Conservation (phyloP, 192 early-diverging fungal genomes). For the Pilaira anomala region DNA sequence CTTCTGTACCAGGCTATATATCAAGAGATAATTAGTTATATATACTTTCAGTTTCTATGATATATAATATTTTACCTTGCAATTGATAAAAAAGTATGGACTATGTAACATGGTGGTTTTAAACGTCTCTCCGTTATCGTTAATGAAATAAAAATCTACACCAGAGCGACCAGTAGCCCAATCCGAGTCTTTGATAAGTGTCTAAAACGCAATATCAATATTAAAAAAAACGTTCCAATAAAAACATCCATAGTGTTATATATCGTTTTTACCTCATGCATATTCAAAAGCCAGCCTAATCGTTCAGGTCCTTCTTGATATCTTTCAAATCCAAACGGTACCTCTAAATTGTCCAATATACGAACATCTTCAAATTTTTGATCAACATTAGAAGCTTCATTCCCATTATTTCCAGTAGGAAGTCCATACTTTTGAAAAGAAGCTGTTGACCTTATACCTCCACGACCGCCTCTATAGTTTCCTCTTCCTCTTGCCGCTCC, state of each 20-base stretch:
- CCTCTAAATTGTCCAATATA: conserved; percentile 50
- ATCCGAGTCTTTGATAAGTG: conserved; percentile 62
- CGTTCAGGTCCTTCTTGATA: conserved; percentile 70
- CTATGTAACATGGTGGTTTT: conserved; percentile 81
- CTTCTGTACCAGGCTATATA: conserved; percentile 61
- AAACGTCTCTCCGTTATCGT: conserved; percentile 85
- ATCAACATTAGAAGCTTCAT: conserved; percentile 30
- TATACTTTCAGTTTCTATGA: no score
- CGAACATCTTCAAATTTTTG: conserved; percentile 40
- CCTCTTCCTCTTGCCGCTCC: neutral
- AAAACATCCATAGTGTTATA: conserved; percentile 10
- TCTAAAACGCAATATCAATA: conserved; percentile 45
- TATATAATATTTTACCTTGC: conserved; percentile 53
- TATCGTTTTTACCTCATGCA: conserved; percentile 65
- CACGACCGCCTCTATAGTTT: neutral
- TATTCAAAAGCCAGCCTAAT: conserved; percentile 95
- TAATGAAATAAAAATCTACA: conserved; percentile 91
- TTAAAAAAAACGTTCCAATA: neutral
- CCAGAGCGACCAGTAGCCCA: conserved; percentile 65
- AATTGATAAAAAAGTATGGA: conserved; percentile 90
- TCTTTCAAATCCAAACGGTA: conserved; percentile 59
- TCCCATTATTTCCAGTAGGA: neutral
- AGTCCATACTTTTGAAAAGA: conserved; percentile 21
- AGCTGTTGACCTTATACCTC: conserved; percentile 11
- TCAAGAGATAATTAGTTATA: neutral